phyloP scores from a whole-genome alignment of 2,329 filamentous ascomycete species.

The Fusarium mangiferae region DNA sequence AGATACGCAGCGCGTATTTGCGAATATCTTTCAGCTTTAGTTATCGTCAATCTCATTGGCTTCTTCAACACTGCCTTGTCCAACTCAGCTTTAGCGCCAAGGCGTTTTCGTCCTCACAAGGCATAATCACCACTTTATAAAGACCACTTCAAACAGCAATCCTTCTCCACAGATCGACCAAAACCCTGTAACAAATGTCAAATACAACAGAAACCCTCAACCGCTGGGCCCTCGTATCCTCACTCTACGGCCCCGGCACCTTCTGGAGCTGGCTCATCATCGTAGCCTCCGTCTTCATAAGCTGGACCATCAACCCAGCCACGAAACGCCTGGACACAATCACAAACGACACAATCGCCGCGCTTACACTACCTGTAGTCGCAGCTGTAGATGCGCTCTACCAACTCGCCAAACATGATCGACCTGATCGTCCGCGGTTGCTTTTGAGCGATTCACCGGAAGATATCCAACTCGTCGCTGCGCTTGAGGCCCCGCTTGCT shows the following conservation, averaged over 20 bases:
- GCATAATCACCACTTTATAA: neutral
- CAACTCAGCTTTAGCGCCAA: neutral
- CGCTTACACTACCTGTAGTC: neutral
- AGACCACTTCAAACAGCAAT: neutral
- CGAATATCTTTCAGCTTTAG: neutral
- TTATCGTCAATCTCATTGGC: neutral
- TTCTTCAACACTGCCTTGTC: neutral
- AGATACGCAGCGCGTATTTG: fast-evolving
- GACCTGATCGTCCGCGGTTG: neutral
- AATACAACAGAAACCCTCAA: fast-evolving
- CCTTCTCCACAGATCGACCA: fast-evolving
- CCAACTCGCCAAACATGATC: neutral
- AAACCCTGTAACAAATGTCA: neutral
- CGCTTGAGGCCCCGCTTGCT: neutral
- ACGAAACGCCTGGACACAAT: neutral
- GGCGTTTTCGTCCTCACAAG: neutral
- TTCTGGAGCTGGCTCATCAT: neutral
- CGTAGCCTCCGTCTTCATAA: neutral
- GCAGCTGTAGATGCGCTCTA: neutral
- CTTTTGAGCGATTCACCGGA: neutral
- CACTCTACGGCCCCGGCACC: neutral
- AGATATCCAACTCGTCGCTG: neutral
- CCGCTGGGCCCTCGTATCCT: neutral
- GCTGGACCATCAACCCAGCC: neutral
- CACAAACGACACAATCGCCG: neutral